These are phyloP conservation scores for Suillus ampliporus DNA, from an alignment of 768 basidiomycete species.

Conservation along the genomic window DNA sequence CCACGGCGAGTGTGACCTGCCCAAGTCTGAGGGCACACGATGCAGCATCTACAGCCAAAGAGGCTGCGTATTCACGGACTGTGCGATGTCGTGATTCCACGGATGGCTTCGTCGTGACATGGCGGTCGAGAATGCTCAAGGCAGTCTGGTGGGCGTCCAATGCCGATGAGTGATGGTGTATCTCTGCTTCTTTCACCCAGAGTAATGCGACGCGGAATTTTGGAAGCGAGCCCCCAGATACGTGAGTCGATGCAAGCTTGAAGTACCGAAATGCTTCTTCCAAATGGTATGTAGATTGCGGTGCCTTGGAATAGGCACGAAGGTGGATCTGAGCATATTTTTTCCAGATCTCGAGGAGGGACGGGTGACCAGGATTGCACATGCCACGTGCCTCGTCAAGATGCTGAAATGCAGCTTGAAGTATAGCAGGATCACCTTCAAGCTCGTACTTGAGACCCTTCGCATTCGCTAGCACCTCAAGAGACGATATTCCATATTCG, in stretches of 20 bases:
- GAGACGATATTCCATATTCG: constrained; percentile 15
- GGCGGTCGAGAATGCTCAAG: constrained; percentile 29
- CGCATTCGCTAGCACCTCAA: background rate
- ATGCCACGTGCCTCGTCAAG: constrained; percentile 30
- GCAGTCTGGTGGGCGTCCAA: constrained; percentile 35
- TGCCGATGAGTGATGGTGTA: constrained; percentile 29
- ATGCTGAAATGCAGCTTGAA: constrained; percentile 33
- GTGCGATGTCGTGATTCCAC: constrained; percentile 24
- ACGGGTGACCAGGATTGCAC: constrained; percentile 24
- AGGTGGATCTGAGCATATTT: constrained; percentile 28
- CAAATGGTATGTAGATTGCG: constrained; percentile 21
- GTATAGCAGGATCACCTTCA: constrained; percentile 22
- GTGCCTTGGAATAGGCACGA: constrained; percentile 29
- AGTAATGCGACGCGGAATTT: constrained; percentile 27
- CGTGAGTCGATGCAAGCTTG: constrained; percentile 24
- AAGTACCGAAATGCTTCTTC: constrained; percentile 32
- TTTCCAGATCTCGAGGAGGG: constrained; percentile 28
- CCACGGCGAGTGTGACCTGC: constrained; percentile 33
- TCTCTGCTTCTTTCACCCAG: constrained; percentile 29
- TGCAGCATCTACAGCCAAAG: constrained; percentile 34
- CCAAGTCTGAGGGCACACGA: constrained; percentile 31
- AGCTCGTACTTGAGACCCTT: background rate
- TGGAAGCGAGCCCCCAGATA: constrained; percentile 21
- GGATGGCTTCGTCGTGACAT: constrained; percentile 22
- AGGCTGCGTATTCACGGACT: constrained; percentile 16